Evolutionary conservation across 495 filamentous ascomycete species (phyloP).

Genomic region (Daldinia loculata): DNA sequence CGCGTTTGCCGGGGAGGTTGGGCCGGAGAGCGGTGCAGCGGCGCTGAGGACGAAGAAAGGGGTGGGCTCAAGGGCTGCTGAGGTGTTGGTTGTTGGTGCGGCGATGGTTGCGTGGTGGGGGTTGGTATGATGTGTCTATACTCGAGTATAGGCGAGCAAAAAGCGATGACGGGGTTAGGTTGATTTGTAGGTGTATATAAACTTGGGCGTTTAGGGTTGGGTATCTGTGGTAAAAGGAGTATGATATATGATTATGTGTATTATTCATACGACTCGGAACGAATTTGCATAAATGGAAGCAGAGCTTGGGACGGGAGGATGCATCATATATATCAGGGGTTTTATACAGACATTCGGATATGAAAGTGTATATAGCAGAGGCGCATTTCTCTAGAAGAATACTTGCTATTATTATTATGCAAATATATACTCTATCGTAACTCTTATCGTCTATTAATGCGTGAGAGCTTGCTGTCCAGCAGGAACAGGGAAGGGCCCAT

Average conservation of each 20-base stretch:
- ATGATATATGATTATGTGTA: background rate
- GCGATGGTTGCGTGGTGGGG: slow-evolving; percentile 12
- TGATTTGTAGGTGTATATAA: background rate
- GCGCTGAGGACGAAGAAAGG: background rate
- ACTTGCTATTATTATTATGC: slow-evolving; percentile 18
- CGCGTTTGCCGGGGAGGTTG: slow-evolving; percentile 61
- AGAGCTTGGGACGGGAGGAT: background rate
- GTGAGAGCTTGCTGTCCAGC: slow-evolving; percentile 38
- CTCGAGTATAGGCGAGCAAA: background rate
- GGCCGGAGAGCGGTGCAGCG: slow-evolving; percentile 22
- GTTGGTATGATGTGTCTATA: slow-evolving; percentile 12
- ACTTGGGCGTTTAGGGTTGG: background rate
- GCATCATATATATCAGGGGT: background rate
- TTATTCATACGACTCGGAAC: background rate
- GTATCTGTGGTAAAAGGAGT: no score
- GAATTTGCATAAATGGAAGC: background rate
- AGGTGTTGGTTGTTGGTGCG: slow-evolving; percentile 1
- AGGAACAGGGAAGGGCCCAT: slow-evolving; percentile 43
- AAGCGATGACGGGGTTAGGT: background rate
- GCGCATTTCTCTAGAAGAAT: background rate
- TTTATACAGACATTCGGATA: background rate
- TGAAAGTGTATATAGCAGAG: background rate
- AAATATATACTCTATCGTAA: slow-evolving; percentile 14
- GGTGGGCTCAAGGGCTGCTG: background rate
- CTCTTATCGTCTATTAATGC: slow-evolving; percentile 5